Base-by-base conservation (phyloP, 2,329 filamentous ascomycete genomes). In the Shiraia sp. region DNA sequence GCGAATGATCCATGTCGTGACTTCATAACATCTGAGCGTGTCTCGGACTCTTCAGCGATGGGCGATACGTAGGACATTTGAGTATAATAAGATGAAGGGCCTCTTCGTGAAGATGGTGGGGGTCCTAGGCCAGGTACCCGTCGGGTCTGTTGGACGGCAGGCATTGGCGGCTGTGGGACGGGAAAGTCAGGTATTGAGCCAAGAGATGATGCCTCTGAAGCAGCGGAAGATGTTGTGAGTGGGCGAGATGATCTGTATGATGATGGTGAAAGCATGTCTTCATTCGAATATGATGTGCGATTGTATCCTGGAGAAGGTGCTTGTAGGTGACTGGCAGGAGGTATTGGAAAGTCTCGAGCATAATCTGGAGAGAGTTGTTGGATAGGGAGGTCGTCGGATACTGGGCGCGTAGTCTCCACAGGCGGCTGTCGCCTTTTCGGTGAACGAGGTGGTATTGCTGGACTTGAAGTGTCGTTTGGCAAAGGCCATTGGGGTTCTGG, bases 71-170 rank as follows among this genome's bases (percentile, higher is more conserved):
- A 72, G 0, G 71, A 73, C 38, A 70, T 61, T 45, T 75, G 72
- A 2, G 73, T 72, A 45, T 78, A 78, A 51, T 76, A 77, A 0
- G 72, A 74, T 4, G 71, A 69, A 7, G 75, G 75, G 4, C 74
- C 75, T 63, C 72, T 61, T 19, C 75, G 64, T 6, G 74, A 66
- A 1, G 73, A 75, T 1, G 75, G 75, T n/a, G 75, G 75, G 15
- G 75, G 75, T 3, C 75, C 75, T 24, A 77, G 59, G 35, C 68
- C 72, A 9, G 71, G 71, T 14, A 64, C 59, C 9, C 69, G 67
- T 36, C 69, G 69, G 22, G 60, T 40, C 45, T 59, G 61, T 40
- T 72, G 71, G 26, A 66, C 53, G 6, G 58, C 39, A 35, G 56
- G 61, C 54, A 63, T 60, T 27, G 61, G 63, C 6, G 59, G 63